Percentiles rank a stretch among this genome's conserved stretches.
Evolutionary conservation across 2,329 filamentous ascomycete species (phyloP).

Genomic region (Fusarium torulosum): DNA sequence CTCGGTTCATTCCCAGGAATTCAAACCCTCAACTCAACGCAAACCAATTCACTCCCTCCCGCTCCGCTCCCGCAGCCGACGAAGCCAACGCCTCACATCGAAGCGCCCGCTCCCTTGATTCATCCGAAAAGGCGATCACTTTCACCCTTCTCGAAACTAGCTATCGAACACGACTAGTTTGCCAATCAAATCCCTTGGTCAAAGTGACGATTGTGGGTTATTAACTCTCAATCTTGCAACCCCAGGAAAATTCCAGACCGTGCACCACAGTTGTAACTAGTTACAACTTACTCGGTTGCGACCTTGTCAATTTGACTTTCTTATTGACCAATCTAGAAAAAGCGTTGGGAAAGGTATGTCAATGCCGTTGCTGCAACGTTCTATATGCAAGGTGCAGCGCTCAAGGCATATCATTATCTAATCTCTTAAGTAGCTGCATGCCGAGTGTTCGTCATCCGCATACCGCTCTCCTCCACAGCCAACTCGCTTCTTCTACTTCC

Average conservation of each 20-base stretch:
- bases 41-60: conserved; percentile 42
- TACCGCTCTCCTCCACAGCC: conserved; percentile 55
- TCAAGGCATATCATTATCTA: conserved; percentile 43
- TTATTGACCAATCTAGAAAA: conserved; percentile 27
- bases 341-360: conserved; percentile 48
- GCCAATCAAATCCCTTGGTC: conserved; percentile 52
- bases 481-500: conserved; percentile 56
- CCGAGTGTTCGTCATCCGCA: conserved; percentile 52
- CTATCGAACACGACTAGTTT: conserved; percentile 37
- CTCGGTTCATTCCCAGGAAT: conserved; percentile 60
- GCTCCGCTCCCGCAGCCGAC: conserved; percentile 36
- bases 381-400: background rate
- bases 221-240: conserved; percentile 23
- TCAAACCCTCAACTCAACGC: conserved; percentile 40
- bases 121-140: conserved; percentile 46
- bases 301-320: conserved; percentile 16
- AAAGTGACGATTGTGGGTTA: conserved; percentile 35
- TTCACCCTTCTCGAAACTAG: conserved; percentile 55
- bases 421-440: conserved; percentile 54
- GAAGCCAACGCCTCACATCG: conserved; percentile 38
- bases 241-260: conserved; percentile 21
- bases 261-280: conserved; percentile 19
- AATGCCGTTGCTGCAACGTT: conserved; percentile 6
- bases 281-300: conserved; percentile 17
- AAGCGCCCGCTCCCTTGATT: conserved; percentile 50